Evolutionary conservation across 495 filamentous ascomycete genomes (phyloP).

Genomic region (Sordaria brevicollis): DNA sequence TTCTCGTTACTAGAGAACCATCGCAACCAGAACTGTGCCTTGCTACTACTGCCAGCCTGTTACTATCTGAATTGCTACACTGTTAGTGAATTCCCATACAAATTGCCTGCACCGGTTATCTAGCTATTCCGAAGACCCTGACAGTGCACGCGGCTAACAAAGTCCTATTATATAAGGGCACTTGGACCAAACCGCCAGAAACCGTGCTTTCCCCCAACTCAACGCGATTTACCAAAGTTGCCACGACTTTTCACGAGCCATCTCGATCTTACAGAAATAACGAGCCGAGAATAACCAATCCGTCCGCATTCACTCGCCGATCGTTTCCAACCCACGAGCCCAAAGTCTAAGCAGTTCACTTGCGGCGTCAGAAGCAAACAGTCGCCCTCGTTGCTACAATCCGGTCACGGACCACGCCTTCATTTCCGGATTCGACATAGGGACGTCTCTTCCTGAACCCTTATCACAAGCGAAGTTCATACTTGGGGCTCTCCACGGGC

Average conservation of each 20-base stretch:
- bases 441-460: neutral
- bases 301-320: neutral
- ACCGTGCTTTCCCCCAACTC: neutral
- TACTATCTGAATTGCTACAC: neutral
- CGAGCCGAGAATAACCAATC: neutral
- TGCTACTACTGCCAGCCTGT: neutral
- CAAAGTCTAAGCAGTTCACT: neutral
- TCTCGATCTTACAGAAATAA: neutral
- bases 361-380: neutral
- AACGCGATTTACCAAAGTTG: neutral
- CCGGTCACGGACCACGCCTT: neutral
- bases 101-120: neutral
- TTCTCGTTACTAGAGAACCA: neutral
- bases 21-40: neutral
- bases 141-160: neutral
- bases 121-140: too few relatives aligned
- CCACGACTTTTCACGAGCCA: neutral
- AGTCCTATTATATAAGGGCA: neutral
- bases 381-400: neutral
- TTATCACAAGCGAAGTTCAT: neutral
- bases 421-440: neutral
- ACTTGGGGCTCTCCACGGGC: slow-evolving; percentile 25
- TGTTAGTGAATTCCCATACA: neutral
- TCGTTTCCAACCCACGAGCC: neutral
- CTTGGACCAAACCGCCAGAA: neutral